These are phyloP conservation scores for Lagenidium giganteum DNA, from an alignment of 352 stramenopile species.

Conservation along the genomic window DNA sequence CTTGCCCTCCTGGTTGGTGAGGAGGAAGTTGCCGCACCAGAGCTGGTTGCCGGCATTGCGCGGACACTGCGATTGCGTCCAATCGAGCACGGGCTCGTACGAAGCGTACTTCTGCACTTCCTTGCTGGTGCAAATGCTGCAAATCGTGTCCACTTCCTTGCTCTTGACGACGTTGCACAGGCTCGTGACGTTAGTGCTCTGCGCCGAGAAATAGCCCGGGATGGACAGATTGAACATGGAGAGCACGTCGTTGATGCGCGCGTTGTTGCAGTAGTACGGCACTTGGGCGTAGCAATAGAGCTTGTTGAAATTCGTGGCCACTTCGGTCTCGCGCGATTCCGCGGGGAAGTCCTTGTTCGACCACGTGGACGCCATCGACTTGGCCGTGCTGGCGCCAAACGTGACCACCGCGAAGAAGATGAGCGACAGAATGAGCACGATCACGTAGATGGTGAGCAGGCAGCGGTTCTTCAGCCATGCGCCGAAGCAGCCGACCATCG, in stretches of 20 bases:
- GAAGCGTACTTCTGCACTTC: slow-evolving; percentile 43
- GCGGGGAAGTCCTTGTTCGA: slow-evolving; percentile 33
- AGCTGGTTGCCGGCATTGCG: slow-evolving; percentile 44
- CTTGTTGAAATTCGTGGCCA: slow-evolving; percentile 71
- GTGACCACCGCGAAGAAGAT: slow-evolving; percentile 61
- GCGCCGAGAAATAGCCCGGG: slow-evolving; percentile 27
- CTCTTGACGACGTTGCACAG: slow-evolving; percentile 42
- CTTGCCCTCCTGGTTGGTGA: slow-evolving; percentile 24
- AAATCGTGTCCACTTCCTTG: slow-evolving; percentile 40
- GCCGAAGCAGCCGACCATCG: slow-evolving; percentile 64
- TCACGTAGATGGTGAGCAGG: slow-evolving; percentile 63
- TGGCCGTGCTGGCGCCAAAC: slow-evolving; percentile 46
- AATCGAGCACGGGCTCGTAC: slow-evolving; percentile 64
- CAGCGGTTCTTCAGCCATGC: slow-evolving; percentile 63
- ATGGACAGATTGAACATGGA: slow-evolving; percentile 47
- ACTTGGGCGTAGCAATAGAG: slow-evolving; percentile 81
- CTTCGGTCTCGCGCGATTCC: slow-evolving; percentile 26
- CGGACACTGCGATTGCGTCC: slow-evolving; percentile 51
- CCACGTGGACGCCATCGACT: slow-evolving; percentile 56
- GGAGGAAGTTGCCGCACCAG: slow-evolving; percentile 69
- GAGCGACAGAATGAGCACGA: slow-evolving; percentile 53
- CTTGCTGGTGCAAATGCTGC: slow-evolving; percentile 55
- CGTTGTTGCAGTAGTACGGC: slow-evolving; percentile 67
- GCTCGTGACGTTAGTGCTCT: slow-evolving; percentile 43
- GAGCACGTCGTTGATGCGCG: slow-evolving; percentile 36